Evolutionary conservation across 768 basidiomycete species (phyloP), one percentile per base, ranked within the genome.

Genomic region (Calocera viscosa): DNA sequence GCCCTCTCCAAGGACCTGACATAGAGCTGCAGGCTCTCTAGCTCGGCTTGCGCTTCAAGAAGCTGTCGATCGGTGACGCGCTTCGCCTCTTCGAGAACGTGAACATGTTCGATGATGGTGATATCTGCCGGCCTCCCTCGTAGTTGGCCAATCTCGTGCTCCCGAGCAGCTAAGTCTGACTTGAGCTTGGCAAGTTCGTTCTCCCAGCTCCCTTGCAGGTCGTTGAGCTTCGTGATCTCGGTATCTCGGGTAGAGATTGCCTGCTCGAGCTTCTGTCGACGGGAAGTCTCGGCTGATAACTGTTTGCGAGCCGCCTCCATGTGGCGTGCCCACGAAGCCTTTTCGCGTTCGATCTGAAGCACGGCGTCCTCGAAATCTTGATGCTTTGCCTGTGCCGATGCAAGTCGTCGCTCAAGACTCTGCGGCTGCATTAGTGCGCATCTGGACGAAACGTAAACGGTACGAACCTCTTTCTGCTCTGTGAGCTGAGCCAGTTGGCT

Each of bases 51-150:
- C 0, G 93, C 89, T 1, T 91, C 90, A 22, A 81, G 84, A 17
- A 97, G 84, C 73, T 96, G 91, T 40, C 89, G 85, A 74, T 98
- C 95, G 0, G 95, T 94, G 67, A 95, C 86, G 38, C 86, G 86
- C 76, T 97, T 98, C 17, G 95, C 95, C 74, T 94, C 91, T 74
- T 97, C 94, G 12, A 95, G 82, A 32, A 97, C 95, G 74, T 98
- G 88, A 28, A 96, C 91, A 73, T 98, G 95, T 76, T 98, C 94
- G 49, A 98, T 94, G 68, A 96, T 94, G n/a, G 91, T 96, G 79
- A 94, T 97, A 79, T 97, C 92, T 38, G 35, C 35, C 73, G 96
- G 89, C 73, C 83, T 86, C 1, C 90, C 88, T 65, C 89, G 86
- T 10, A 97, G 78, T 70, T 94, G 89, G 70, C 86, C 90, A 69